Base-by-base conservation (phyloP, 2,329 filamentous ascomycete genomes). In the Exophiala sp. region DNA sequence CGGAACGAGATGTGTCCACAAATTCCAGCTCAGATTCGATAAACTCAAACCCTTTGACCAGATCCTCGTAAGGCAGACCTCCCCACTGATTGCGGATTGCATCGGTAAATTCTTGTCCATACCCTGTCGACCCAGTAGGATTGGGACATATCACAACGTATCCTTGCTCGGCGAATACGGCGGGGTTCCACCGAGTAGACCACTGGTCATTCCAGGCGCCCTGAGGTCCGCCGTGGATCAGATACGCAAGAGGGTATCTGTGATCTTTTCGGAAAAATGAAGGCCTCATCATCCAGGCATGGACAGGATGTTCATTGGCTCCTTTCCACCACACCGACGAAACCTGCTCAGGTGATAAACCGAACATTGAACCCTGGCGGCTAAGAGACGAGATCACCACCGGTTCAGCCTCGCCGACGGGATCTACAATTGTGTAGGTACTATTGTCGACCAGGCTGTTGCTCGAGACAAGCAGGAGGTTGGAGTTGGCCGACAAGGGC, bases 111-210 rank as follows among this genome's bases (percentile, higher is more conserved):
- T 67, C 64, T 60, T 79, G 67, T 1, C 79, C 80, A 50, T 78
- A 83, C 0, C 78, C 77, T 2, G 70, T 72, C 48, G 76, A 80
- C 16, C 79, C 80, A 0, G 77, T 77, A 1, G 79, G 74, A 55
- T 82, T 81, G 2, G 80, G 80, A 4, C 73, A 67, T n/a, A 82
- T 67, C 1, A 81, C 73, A 8, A 81, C 67, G 52, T 81, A 82
- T 7, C 79, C 80, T 60, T 82, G 76, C 58, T 81, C 77, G 2
- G 79, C 79, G 66, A 78, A 82, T 2, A 78, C 66, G 1, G 73
- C 73, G 1, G 71, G 68, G 53, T 81, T 80, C 73, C 73, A 78
- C 55, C 77, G 64, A 3, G 69, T 74, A 43, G 69, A 72, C 77
- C 77, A 80, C 42, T 68, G 65, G 54, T 81, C 76, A n/a, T 68